Conservation (phyloP, 768 basidiomycete species). For the Clavaria fumosa region DNA sequence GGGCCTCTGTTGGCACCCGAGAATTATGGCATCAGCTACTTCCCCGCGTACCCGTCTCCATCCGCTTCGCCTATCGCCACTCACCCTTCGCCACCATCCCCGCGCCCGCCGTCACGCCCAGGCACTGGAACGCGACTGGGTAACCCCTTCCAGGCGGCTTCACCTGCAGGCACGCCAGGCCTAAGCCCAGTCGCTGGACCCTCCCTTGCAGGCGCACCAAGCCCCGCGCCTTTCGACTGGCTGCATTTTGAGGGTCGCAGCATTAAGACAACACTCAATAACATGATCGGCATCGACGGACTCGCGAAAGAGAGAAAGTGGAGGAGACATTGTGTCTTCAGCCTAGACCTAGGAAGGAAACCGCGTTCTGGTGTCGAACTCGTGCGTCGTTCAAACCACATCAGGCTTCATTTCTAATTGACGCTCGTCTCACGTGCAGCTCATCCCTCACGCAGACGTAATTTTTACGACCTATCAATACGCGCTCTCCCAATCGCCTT, state of each 20-base stretch:
- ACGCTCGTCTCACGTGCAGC: no score
- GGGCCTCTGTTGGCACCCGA: conserved; percentile 75
- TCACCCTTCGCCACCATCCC: conserved; percentile 20
- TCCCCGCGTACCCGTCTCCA: conserved; percentile 19
- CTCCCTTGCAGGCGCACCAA: conserved; percentile 27
- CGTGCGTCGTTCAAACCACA: no score
- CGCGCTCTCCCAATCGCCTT: conserved; percentile 35
- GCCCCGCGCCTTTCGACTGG: conserved; percentile 75
- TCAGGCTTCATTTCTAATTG: conserved; percentile 4
- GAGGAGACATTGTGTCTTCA: conserved; percentile 71
- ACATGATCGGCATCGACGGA: conserved; percentile 66
- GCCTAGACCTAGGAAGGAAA: conserved; percentile 60
- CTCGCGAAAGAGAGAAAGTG: conserved; percentile 73
- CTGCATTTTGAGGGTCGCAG: conserved; percentile 74
- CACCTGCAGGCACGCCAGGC: conserved; percentile 16
- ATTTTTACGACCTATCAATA: conserved; percentile 67
- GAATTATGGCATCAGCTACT: no score
- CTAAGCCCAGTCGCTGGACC: conserved; percentile 17
- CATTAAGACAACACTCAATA: conserved; percentile 64
- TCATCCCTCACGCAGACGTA: conserved; percentile 71
- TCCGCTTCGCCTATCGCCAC: conserved; percentile 19
- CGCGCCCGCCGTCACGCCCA: conserved; percentile 22
- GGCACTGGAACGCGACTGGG: conserved; percentile 11
- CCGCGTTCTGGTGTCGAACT: conserved; percentile 67
- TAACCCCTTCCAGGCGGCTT: conserved; percentile 11